Conservation (phyloP, 192 early-diverging fungal species). For the Podila minutissima region DNA sequence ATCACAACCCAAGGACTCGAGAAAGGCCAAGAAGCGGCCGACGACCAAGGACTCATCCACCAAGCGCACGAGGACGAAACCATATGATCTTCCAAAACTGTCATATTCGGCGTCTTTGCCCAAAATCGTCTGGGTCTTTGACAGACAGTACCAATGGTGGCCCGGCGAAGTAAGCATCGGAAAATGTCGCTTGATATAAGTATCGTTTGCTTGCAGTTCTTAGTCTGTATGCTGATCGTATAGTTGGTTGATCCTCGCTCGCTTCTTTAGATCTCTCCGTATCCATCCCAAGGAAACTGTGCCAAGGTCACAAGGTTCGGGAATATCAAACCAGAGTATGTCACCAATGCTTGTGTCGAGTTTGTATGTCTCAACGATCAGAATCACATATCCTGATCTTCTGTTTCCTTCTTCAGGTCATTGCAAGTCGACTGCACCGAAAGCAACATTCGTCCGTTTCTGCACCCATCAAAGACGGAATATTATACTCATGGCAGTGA, state of each 20-base stretch:
- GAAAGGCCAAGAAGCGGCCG: not conserved
- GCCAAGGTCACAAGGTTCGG: slow-evolving; percentile 31
- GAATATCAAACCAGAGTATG: slow-evolving; percentile 34
- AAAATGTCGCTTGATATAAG: not conserved
- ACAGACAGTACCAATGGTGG: slow-evolving; percentile 34
- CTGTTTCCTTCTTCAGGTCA: slow-evolving; percentile 1
- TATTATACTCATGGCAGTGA: not conserved
- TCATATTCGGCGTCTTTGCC: slow-evolving; percentile 25
- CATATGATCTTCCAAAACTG: slow-evolving; percentile 10
- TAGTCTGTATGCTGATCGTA: not conserved
- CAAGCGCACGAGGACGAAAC: not conserved
- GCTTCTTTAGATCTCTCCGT: slow-evolving; percentile 19
- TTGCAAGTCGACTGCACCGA: slow-evolving; percentile 26
- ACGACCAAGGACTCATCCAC: not conserved
- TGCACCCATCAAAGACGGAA: slow-evolving; percentile 2
- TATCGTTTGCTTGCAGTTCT: not conserved
- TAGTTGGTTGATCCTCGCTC: not conserved
- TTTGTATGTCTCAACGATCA: too few species aligned
- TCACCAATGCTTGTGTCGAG: not conserved
- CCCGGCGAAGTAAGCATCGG: slow-evolving; percentile 27
- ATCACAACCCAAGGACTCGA: not conserved
- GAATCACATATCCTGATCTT: not conserved
- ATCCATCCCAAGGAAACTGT: slow-evolving; percentile 18
- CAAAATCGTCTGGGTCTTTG: slow-evolving; percentile 36
- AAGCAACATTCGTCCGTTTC: slow-evolving; percentile 24